phyloP scores from a whole-genome alignment of 495 filamentous ascomycete genomes.

The Bacidia rubella region DNA sequence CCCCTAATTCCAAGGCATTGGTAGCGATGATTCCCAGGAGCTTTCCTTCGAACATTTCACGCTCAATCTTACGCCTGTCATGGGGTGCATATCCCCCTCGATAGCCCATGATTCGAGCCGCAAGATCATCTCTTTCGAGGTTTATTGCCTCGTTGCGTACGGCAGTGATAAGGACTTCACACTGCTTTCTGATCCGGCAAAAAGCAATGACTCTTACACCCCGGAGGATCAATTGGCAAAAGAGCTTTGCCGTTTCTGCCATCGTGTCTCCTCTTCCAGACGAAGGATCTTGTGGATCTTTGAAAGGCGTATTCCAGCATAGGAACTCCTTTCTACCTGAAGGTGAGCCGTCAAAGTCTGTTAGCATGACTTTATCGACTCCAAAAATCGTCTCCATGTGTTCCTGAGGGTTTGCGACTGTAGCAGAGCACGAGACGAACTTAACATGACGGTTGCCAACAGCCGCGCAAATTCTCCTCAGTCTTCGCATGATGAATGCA shows the following conservation, averaged over 20 bases:
- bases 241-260: constrained; percentile 72
- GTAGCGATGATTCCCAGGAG: constrained; percentile 90
- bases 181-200: constrained; percentile 72
- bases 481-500: constrained; percentile 83
- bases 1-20: constrained; percentile 80
- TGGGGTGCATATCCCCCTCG: constrained; percentile 92
- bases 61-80: constrained; percentile 80
- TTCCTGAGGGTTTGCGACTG: constrained; percentile 82
- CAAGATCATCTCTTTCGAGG: constrained; percentile 60
- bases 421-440: constrained; percentile 96
- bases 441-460: constrained; percentile 79
- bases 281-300: constrained; percentile 73
- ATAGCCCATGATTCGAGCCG: constrained; percentile 82
- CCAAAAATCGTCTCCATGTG: constrained; percentile 94
- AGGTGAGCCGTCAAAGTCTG: constrained; percentile 87
- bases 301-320: constrained; percentile 96
- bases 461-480: constrained; percentile 80
- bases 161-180: constrained; percentile 71
- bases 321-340: constrained; percentile 90
- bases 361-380: constrained; percentile 60
- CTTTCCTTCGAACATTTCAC: constrained; percentile 93
- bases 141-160: constrained; percentile 61
- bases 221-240: constrained; percentile 77
- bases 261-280: constrained; percentile 75
- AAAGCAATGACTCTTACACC: constrained; percentile 93